These are phyloP conservation scores for Aspergillus pseudotamarii DNA, from an alignment of 2,329 filamentous ascomycete species.

Conservation along the genomic window DNA sequence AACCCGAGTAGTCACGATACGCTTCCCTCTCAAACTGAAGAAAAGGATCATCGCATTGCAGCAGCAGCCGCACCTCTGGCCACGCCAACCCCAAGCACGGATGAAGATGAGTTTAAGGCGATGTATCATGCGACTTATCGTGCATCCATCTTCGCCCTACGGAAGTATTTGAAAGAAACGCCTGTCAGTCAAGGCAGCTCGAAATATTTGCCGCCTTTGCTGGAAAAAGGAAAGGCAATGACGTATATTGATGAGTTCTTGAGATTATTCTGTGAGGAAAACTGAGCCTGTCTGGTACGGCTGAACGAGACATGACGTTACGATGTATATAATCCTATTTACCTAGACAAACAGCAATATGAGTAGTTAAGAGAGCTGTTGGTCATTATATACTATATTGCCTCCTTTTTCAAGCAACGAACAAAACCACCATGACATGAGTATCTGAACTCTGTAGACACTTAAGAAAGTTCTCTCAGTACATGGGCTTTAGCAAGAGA, in stretches of 20 bases:
- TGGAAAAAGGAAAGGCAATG: conserved; percentile 45
- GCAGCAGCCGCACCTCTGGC: conserved; percentile 8
- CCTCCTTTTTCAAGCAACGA: not conserved
- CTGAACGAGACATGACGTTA: conserved; percentile 25
- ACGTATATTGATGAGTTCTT: conserved; percentile 45
- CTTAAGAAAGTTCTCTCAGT: not conserved
- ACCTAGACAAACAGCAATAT: not conserved
- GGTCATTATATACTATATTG: not conserved
- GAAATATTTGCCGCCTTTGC: conserved; percentile 22
- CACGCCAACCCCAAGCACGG: conserved; percentile 20
- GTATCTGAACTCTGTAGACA: not conserved
- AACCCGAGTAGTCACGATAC: conserved; percentile 11
- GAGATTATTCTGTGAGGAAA: conserved; percentile 45
- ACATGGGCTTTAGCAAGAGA: not conserved
- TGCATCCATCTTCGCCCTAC: conserved; percentile 46
- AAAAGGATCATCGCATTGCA: conserved; percentile 18
- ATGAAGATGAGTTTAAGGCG: conserved; percentile 46
- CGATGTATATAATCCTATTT: conserved; percentile 20
- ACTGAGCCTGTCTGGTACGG: conserved; percentile 27
- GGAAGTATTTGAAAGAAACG: conserved; percentile 39
- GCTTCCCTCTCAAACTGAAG: conserved; percentile 13
- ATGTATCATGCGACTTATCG: conserved; percentile 50
- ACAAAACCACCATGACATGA: not conserved
- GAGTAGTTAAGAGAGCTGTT: not conserved
- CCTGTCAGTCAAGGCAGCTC: conserved; percentile 2